phyloP scores from a whole-genome alignment of 192 early-diverging fungal genomes.

The Coemansia sp. region DNA sequence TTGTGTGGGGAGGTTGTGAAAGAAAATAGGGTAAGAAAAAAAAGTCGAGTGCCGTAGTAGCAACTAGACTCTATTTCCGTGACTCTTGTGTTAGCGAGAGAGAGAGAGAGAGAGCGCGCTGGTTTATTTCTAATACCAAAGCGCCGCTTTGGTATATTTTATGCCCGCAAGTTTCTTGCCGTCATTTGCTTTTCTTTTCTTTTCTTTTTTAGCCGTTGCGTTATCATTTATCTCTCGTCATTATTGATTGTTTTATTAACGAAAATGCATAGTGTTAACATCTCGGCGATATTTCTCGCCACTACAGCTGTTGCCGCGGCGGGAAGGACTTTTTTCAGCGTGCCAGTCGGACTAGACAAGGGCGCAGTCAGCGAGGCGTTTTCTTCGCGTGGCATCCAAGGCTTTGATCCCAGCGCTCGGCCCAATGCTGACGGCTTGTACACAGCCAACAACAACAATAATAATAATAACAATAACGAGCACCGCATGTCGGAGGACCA shows the following conservation, averaged over 20 bases:
- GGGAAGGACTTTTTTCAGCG: constrained; percentile 32
- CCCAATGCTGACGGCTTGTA: constrained; percentile 24
- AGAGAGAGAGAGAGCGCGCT: not conserved
- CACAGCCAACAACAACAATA: constrained; percentile 6
- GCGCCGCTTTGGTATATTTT: not conserved
- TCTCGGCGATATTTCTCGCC: constrained; percentile 9
- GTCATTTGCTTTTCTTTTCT: not conserved
- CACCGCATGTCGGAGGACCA: not conserved
- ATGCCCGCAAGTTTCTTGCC: not conserved
- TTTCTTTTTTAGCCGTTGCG: not conserved
- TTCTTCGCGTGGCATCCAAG: constrained; percentile 28
- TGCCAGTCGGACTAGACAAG: constrained; percentile 30
- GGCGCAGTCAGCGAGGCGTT: constrained; percentile 26
- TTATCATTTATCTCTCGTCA: not conserved
- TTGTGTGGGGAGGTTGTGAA: not conserved
- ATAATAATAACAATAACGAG: not conserved
- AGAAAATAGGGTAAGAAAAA: not conserved
- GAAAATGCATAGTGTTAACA: constrained; percentile 9
- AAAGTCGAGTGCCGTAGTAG: not conserved
- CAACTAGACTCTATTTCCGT: not conserved
- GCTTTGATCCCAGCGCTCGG: constrained; percentile 20
- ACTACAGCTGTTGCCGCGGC: constrained; percentile 26
- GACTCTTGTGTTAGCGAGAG: not conserved
- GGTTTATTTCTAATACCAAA: too few species aligned
- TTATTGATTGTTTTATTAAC: not conserved